These are phyloP conservation scores for Zanthoxylum bungeanum DNA, from an alignment of 345 rosid genomes.

Conservation along the genomic window DNA sequence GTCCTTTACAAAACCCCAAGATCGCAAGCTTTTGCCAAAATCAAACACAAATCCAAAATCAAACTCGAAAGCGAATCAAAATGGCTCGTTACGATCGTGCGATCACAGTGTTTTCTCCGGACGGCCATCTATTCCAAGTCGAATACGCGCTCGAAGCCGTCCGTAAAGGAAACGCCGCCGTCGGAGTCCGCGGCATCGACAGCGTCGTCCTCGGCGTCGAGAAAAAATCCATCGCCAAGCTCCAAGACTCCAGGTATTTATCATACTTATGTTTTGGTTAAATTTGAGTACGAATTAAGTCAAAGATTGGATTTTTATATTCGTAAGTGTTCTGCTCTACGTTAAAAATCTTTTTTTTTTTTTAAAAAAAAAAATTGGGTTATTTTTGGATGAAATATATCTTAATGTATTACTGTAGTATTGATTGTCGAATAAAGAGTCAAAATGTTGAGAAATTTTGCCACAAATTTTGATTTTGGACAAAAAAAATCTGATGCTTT, in stretches of 20 bases:
- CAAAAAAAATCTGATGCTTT: too few species aligned
- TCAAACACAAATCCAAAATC: background rate
- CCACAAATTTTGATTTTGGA: too few species aligned
- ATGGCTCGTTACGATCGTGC: slow-evolving; percentile 97
- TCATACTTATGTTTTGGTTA: background rate
- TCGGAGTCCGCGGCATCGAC: slow-evolving; percentile 83
- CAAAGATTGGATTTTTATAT: background rate
- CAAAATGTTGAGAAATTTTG: too few species aligned
- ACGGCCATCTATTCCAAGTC: slow-evolving; percentile 85
- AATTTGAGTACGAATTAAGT: background rate
- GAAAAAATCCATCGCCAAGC: slow-evolving; percentile 92
- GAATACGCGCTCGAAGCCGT: slow-evolving; percentile 99
- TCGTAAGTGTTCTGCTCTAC: background rate
- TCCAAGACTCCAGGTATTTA: slow-evolving; percentile 76
- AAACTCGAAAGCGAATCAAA: background rate
- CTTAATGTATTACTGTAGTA: too few species aligned
- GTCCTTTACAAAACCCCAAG: background rate
- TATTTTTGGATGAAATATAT: too few species aligned
- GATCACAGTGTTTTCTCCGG: slow-evolving; percentile 90
- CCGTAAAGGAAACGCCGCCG: slow-evolving; percentile 98
- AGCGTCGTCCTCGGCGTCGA: slow-evolving; percentile 89
- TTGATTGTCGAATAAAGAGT: too few species aligned
- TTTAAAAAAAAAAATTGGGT: too few species aligned
- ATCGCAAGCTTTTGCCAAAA: background rate
- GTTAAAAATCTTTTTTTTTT: background rate